Conservation (phyloP, 2,329 filamentous ascomycete species). For the Penicillium sp. region DNA sequence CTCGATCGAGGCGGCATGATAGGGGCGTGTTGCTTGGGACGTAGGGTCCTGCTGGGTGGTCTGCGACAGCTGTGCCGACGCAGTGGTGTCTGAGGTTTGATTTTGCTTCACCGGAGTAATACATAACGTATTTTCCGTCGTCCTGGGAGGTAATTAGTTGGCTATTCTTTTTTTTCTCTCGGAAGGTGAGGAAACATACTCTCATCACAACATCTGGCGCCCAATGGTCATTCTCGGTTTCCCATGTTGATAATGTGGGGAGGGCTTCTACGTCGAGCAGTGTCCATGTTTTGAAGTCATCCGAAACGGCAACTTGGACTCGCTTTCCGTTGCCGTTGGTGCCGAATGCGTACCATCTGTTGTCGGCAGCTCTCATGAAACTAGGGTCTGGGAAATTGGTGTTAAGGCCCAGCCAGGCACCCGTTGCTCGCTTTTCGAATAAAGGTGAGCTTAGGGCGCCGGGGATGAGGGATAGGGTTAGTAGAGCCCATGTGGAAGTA, state of each 20-base stretch:
- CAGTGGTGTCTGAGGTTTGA: constrained; percentile 51
- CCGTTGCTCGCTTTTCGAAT: constrained; percentile 17
- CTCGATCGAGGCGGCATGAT: constrained; percentile 52
- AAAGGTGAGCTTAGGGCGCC: constrained; percentile 19
- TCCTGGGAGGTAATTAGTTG: constrained; percentile 22
- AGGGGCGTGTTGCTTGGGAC: constrained; percentile 48
- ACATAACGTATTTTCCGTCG: constrained; percentile 58
- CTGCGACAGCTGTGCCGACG: constrained; percentile 56
- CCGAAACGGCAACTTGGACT: constrained; percentile 55
- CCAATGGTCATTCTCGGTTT: constrained; percentile 55
- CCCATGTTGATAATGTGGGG: constrained; percentile 55
- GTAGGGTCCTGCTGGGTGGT: constrained; percentile 52
- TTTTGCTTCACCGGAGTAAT: constrained; percentile 54
- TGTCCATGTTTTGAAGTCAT: constrained; percentile 50
- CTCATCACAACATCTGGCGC: constrained; percentile 59
- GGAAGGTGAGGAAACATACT: constrained; percentile 23
- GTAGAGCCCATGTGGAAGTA: constrained; percentile 7
- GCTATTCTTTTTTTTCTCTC: background rate
- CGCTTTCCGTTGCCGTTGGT: constrained; percentile 52
- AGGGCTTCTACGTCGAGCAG: constrained; percentile 54
- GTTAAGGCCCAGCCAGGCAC: constrained; percentile 30
- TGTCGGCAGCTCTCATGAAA: constrained; percentile 49
- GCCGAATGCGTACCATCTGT: constrained; percentile 58
- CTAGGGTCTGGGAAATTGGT: constrained; percentile 44
- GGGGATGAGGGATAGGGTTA: constrained; percentile 14